A percentile compares a stretch with the other conserved stretches of the same genome.
These are phyloP conservation scores for Glonium stellatum DNA, from an alignment of 495 filamentous ascomycete genomes.

Conservation along the genomic window DNA sequence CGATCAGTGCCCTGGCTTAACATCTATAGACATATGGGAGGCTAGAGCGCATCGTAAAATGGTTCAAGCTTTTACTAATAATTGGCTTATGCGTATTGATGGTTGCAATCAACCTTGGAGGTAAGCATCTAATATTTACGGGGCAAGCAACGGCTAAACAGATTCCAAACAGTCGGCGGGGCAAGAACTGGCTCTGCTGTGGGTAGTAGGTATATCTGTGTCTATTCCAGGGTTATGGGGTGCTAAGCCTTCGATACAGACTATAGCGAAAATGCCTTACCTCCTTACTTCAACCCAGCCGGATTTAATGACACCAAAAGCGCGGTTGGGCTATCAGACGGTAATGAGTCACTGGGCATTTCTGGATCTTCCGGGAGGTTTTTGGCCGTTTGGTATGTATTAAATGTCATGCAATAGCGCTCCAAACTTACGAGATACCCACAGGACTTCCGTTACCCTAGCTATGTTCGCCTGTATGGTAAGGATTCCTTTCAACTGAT, in stretches of 20 bases:
- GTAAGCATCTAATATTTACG: conserved; percentile 7
- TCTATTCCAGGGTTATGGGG: conserved; percentile 1
- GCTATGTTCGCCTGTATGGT: conserved; percentile 40
- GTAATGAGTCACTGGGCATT: conserved; percentile 6
- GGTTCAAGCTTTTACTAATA: conserved; percentile 30
- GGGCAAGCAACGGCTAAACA: not conserved
- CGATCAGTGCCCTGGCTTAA: not conserved
- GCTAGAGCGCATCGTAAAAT: conserved; percentile 32
- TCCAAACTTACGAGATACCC: not conserved
- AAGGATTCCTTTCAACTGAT: not conserved
- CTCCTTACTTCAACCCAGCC: conserved; percentile 25
- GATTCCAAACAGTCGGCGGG: not conserved
- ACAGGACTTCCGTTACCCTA: conserved; percentile 37
- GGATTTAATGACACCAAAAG: conserved; percentile 15
- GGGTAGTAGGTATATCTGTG: not conserved
- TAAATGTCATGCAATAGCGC: not conserved
- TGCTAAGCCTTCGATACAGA: conserved; percentile 3
- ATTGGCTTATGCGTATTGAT: conserved; percentile 23
- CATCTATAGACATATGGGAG: conserved; percentile 29
- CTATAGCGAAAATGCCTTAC: conserved; percentile 8
- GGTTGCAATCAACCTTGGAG: conserved; percentile 30
- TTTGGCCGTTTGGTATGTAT: conserved; percentile 29
- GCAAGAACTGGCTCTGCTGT: not conserved
- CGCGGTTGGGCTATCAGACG: not conserved
- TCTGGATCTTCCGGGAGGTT: conserved; percentile 25